Evolutionary conservation across 2,329 filamentous ascomycete species (phyloP).

Genomic region (Cladosporium sp.): DNA sequence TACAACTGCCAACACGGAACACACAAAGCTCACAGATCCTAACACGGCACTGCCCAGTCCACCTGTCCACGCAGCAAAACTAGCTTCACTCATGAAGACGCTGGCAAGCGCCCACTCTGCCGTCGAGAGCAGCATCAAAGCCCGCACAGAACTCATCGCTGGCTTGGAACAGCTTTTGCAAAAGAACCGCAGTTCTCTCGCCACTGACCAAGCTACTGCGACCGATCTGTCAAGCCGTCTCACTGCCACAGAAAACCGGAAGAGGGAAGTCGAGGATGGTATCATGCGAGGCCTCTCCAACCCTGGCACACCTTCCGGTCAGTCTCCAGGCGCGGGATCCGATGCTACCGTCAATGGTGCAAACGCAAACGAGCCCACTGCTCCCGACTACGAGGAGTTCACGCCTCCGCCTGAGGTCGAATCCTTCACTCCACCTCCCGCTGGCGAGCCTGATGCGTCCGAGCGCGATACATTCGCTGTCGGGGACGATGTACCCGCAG

Average conservation of each 20-base stretch:
- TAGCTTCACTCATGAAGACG: conserved; percentile 84
- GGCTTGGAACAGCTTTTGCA: conserved; percentile 80
- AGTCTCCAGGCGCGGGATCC: conserved; percentile 31
- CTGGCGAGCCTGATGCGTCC: conserved; percentile 34
- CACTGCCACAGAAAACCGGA: conserved; percentile 71
- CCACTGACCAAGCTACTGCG: conserved; percentile 64
- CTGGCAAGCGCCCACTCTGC: conserved; percentile 85
- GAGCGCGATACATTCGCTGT: conserved; percentile 4
- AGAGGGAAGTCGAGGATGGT: conserved; percentile 81
- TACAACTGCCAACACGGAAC: conserved; percentile 73
- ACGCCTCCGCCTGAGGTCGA: conserved; percentile 79
- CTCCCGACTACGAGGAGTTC: conserved; percentile 29
- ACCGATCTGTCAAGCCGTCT: conserved; percentile 63
- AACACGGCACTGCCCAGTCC: conserved; percentile 66
- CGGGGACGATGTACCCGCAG: conserved; percentile 11
- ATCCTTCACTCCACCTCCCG: conserved; percentile 68
- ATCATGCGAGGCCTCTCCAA: conserved; percentile 80
- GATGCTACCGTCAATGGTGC: conserved; percentile 1
- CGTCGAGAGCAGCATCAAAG: conserved; percentile 83
- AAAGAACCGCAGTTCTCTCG: conserved; percentile 65
- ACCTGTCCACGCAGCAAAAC: conserved; percentile 84
- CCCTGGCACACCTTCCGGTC: conserved; percentile 46
- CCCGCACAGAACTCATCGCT: conserved; percentile 70
- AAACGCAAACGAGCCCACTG: conserved; percentile 16
- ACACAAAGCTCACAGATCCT: conserved; percentile 75